phyloP scores from a whole-genome alignment of 805 yeast genomes.

The Tetrapisispora namnaoensis region DNA sequence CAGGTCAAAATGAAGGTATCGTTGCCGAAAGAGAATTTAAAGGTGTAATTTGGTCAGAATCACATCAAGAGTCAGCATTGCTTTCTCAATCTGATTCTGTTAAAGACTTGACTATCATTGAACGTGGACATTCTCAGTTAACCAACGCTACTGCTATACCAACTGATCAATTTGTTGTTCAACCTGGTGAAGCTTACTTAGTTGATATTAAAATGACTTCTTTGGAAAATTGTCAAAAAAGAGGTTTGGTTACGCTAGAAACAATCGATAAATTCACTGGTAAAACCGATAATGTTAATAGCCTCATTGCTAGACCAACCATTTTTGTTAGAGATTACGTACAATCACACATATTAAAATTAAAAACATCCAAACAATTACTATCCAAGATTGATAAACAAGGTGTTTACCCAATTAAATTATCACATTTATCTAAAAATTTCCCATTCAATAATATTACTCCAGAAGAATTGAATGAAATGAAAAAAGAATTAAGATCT shows the following conservation, averaged over 20 bases:
- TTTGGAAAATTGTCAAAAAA: slow-evolving; percentile 39
- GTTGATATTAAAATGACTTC: slow-evolving; percentile 79
- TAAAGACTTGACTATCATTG: slow-evolving; percentile 34
- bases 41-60: slow-evolving; percentile 83
- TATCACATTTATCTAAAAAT: slow-evolving; percentile 53
- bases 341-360: slow-evolving; percentile 64
- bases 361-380: slow-evolving; percentile 63
- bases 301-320: slow-evolving; percentile 53
- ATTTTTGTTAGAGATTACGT: slow-evolving; percentile 80
- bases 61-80: slow-evolving; percentile 60
- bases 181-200: slow-evolving; percentile 77
- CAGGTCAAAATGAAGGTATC: slow-evolving; percentile 90
- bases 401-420: slow-evolving; percentile 88
- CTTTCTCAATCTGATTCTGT: slow-evolving; percentile 26
- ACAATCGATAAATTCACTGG: slow-evolving; percentile 57
- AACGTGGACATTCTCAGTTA: slow-evolving; percentile 28
- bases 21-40: slow-evolving; percentile 89
- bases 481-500: slow-evolving; percentile 47
- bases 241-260: slow-evolving; percentile 62
- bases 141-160: slow-evolving; percentile 53
- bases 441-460: slow-evolving; percentile 44
- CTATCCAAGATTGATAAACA: slow-evolving; percentile 60
- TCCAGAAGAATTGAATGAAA: slow-evolving; percentile 30
- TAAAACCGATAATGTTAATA: slow-evolving; percentile 43
- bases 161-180: slow-evolving; percentile 61